Base-by-base conservation (phyloP, 2,329 filamentous ascomycete genomes). In the Clonostachys rosea region DNA sequence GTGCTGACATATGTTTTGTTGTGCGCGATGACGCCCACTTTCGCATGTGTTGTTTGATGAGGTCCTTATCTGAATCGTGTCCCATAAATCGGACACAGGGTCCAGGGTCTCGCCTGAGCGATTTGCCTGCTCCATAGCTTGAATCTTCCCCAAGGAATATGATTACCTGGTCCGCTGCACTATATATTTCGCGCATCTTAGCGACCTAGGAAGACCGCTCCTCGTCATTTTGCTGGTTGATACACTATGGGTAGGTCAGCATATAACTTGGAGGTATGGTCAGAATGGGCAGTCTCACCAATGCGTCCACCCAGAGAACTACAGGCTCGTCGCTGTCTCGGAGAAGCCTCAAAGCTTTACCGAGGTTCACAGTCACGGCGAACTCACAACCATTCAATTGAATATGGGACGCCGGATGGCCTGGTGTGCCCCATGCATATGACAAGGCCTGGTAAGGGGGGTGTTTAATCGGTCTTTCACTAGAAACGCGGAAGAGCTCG, bases 351-450 rank as follows among this genome's bases (percentile, higher is more conserved):
- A 43, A 8, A 4, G 42, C 42, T 5, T 1, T n/a, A 10, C 9
- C 6, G 17, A 43, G 42, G 24, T 43, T 43, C 11, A n/a, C 10
- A 10, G 42, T 43, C 17, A 43, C 30, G 17, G 16, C 12, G 6
- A 24, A 34, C 12, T n/a, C 18, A 18, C 34, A n/a, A 7, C 24
- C 42, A 3, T 43, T 30, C n/a, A 46, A 18, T 3, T 30, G 40
- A 9, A 48, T 20, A 2, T 43, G 5, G 2, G 30, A 4, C 0
- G 44, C 20, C 13, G n/a, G 35, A 2, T 20, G 11, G 7, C 43
- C 17, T 5, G 36, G 36, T 35, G 24, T 20, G 14, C 47, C 52
- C 52, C 50, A 54, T 17, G 46, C 46, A 16, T 54, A 51, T 1
- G 52, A 54, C 1, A 52, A 42, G 1, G 52, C 49, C 5, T 14